Conservation (phyloP, 306 rosid genomes). For the Medicago ruthenica region DNA sequence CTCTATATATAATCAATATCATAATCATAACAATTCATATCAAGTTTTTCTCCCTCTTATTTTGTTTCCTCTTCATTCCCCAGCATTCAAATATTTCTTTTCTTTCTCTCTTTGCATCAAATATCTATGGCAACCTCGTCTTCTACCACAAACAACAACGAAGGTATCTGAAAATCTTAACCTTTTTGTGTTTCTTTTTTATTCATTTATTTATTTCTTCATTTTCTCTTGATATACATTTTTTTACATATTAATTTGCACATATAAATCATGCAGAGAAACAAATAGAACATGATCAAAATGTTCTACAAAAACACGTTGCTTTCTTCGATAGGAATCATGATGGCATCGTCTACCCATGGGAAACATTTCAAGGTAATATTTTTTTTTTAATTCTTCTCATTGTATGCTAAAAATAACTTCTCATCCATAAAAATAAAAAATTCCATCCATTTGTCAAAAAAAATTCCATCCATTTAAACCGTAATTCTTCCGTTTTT, state of each 20-base stretch:
- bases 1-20: slow-evolving; percentile 3
- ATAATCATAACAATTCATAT: not conserved
- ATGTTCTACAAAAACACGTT: slow-evolving; percentile 72
- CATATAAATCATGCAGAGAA: slow-evolving; percentile 5
- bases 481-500: no score
- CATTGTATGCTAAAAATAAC: not conserved
- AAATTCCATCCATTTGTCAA: no score
- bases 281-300: slow-evolving; percentile 45
- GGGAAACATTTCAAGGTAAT: slow-evolving; percentile 82
- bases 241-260: not conserved
- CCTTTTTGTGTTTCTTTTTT: not conserved
- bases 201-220: no score
- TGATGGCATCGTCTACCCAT: slow-evolving; percentile 79
- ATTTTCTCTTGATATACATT: no score
- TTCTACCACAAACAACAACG: not conserved
- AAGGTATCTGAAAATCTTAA: not conserved
- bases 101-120: not conserved
- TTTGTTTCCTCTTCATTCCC: not conserved
- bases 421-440: not conserved
- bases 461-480: no score
- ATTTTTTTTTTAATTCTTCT: not conserved
- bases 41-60: not conserved
- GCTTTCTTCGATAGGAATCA: slow-evolving; percentile 76
- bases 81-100: not conserved
- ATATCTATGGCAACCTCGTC: not conserved